phyloP scores from a whole-genome alignment of 2,329 filamentous ascomycete species.

The Alternaria panax region DNA sequence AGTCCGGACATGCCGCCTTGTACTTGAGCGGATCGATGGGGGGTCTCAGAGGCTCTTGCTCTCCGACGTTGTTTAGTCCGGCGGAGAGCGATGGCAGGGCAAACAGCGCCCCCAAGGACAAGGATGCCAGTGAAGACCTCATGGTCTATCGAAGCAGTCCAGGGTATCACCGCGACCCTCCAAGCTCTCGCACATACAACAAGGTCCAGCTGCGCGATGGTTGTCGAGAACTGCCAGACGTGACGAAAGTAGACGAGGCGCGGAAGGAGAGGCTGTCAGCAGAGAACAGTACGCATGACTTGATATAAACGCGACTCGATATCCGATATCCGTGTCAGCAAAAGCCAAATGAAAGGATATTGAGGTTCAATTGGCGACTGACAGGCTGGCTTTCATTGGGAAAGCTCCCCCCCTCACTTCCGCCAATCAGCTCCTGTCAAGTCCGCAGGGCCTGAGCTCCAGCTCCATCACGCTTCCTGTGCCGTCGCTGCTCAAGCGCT shows the following conservation, averaged over 20 bases:
- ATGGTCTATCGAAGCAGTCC: conserved; percentile 15
- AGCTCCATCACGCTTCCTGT: conserved; percentile 7
- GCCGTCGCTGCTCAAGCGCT: neutral
- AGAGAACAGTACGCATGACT: neutral
- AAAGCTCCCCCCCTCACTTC: conserved; percentile 12
- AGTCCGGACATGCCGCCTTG: conserved; percentile 68
- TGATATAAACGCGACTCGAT: neutral
- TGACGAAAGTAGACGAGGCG: neutral
- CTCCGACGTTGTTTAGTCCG: conserved; percentile 18
- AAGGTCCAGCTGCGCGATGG: neutral
- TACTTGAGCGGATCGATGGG: conserved; percentile 46
- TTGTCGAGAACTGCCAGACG: neutral
- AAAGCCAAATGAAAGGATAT: neutral
- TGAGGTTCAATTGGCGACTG: conserved; percentile 12
- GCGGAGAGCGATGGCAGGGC: conserved; percentile 11
- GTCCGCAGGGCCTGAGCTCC: conserved; percentile 20
- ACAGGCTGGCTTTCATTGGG: conserved; percentile 27
- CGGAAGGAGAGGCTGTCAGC: neutral
- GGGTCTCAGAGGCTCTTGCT: conserved; percentile 41
- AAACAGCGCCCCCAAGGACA: conserved; percentile 23
- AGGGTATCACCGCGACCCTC: neutral
- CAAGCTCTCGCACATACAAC: neutral
- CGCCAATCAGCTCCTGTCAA: conserved; percentile 23
- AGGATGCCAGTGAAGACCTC: conserved; percentile 19
- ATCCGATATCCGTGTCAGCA: neutral